Evolutionary conservation across 1,139 yeast genomes (phyloP), one percentile per base, ranked within the genome.

Genomic region (Yamadazyma trypodendri): DNA sequence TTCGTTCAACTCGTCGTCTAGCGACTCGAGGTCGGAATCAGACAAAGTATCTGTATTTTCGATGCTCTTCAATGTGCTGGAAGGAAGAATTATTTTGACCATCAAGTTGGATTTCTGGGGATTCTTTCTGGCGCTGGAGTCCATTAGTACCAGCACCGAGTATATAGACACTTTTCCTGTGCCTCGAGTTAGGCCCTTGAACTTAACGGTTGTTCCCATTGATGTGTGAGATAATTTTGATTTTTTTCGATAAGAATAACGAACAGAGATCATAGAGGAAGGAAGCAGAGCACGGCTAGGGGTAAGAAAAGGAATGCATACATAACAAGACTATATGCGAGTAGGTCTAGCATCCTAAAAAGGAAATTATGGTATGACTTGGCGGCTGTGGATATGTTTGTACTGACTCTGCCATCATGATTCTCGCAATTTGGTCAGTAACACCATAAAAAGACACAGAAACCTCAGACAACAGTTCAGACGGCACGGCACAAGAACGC

Each of bases 81-180:
- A 3, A 5, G 55, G 52, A 17, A 54, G 47, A 35, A 49, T 48
- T 38, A 54, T 48, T 30, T 38, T 44, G 7, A 54, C 54, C 27
- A 39, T 34, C 2, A 45, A 29, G 27, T 35, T 35, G 14, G 36
- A 39, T 4, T 17, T 7, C 17, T 10, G 24, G 10, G 29, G 12
- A 3, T 20, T 13, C 4, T 24, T 31, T 25, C 18, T 15, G 16
- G 2, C 9, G 2, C 2, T 4, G 7, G 20, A 12, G 10, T 27
- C 31, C 12, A 11, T 28, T 14, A 30, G 11, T 2, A 36, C 39
- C 8, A 24, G 30, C 17, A 38, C 38, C 18, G 44, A 41, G 37
- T 31, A 41, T 27, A 37, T 24, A 24, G 34, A 36, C 28, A 46
- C 48, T 29, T 25, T 30, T 4, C 31, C 23, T 11, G 15, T 32